A percentile compares a stretch with the other conserved stretches of the same genome.
Conservation (phyloP, 164 flowering plant species). For the Sedum album region DNA sequence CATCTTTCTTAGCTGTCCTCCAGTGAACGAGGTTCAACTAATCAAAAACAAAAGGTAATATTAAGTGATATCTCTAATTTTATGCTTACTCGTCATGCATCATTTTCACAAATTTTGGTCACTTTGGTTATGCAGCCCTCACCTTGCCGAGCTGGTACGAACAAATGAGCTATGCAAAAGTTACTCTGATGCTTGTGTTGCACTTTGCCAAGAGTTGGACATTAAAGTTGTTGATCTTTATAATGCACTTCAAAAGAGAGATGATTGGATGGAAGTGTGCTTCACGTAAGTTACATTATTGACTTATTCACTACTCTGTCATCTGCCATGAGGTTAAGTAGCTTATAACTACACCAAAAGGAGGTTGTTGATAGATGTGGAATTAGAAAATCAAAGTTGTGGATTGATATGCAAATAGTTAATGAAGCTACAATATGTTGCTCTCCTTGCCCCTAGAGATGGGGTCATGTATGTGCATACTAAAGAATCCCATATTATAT, state of each 20-base stretch:
- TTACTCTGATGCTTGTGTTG: constrained; percentile 82
- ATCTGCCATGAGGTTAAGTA: neutral
- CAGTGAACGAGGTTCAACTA: constrained; percentile 54
- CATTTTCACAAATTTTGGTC: constrained; percentile 5
- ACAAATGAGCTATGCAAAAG: constrained; percentile 61
- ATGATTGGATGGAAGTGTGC: constrained; percentile 59
- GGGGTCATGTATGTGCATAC: too few species aligned
- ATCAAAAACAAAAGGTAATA: constrained; percentile 41
- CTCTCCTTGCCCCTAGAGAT: neutral
- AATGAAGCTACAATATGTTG: neutral
- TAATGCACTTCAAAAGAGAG: constrained; percentile 57
- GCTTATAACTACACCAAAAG: neutral
- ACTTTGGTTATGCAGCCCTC: constrained; percentile 27
- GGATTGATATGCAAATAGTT: neutral
- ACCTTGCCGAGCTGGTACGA: constrained; percentile 46
- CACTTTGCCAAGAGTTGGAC: constrained; percentile 58
- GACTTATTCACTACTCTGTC: neutral
- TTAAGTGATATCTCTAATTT: neutral
- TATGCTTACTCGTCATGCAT: neutral
- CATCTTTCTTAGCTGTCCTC: constrained; percentile 50
- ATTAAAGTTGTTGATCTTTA: constrained; percentile 68
- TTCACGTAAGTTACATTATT: constrained; percentile 55
- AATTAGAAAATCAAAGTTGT: neutral
- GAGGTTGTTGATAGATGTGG: neutral
- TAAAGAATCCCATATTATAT: too few species aligned